Evolutionary conservation across 2,329 filamentous ascomycete species (phyloP).

Genomic region (Paramyrothecium sp.): DNA sequence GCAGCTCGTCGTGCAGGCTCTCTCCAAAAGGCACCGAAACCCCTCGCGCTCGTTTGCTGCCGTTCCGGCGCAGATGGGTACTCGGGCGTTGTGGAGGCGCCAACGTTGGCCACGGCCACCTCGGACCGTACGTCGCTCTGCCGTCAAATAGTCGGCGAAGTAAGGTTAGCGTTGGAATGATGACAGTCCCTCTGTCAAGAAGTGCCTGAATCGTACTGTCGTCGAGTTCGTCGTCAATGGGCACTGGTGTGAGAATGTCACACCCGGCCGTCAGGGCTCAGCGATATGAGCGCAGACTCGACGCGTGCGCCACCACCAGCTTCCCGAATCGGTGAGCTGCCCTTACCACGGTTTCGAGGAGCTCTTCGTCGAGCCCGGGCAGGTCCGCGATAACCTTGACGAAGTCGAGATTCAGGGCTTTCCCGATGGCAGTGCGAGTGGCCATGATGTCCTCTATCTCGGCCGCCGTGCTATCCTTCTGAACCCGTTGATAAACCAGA

Average conservation of each 20-base stretch:
- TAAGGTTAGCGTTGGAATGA: slow-evolving; percentile 24
- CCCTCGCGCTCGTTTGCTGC: slow-evolving; percentile 15
- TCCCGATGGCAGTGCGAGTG: neutral
- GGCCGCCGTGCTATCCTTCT: neutral
- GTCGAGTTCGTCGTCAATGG: slow-evolving; percentile 22
- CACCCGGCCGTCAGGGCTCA: slow-evolving; percentile 22
- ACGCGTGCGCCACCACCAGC: slow-evolving; percentile 22
- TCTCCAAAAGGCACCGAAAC: slow-evolving; percentile 13
- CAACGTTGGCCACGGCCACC: slow-evolving; percentile 17
- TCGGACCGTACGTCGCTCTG: slow-evolving; percentile 6
- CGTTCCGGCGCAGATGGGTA: slow-evolving; percentile 29
- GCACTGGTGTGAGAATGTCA: slow-evolving; percentile 24
- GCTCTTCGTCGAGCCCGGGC: slow-evolving; percentile 16
- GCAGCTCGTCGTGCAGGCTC: slow-evolving; percentile 18
- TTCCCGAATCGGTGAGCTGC: slow-evolving; percentile 18
- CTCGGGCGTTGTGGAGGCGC: slow-evolving; percentile 20
- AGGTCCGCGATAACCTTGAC: slow-evolving; percentile 21
- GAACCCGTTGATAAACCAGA: neutral
- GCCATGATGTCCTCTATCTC: slow-evolving; percentile 5
- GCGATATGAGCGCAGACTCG: slow-evolving; percentile 18
- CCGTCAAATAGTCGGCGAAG: neutral
- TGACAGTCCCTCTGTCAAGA: slow-evolving; percentile 13
- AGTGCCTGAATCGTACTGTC: slow-evolving; percentile 11
- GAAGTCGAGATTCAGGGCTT: slow-evolving; percentile 15
- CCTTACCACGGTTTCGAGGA: slow-evolving; percentile 16